phyloP scores from a whole-genome alignment of 345 rosid genomes.

The Salix viminalis region DNA sequence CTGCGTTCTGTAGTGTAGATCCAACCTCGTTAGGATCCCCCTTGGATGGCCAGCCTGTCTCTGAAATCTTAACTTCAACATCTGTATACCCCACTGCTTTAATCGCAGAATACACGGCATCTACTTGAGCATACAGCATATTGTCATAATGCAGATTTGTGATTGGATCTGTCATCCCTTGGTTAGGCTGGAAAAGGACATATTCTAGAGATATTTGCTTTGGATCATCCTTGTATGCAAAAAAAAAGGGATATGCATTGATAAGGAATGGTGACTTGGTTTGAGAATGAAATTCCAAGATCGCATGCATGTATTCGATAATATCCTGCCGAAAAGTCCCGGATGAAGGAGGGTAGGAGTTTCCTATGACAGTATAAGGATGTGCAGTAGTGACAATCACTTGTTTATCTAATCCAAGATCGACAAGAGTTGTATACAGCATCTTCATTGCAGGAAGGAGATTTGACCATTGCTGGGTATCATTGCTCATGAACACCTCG shows the following conservation, averaged over 20 bases:
- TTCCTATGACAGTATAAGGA: constrained; percentile 45
- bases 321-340: constrained; percentile 63
- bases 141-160: constrained; percentile 76
- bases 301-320: constrained; percentile 42
- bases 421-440: constrained; percentile 38
- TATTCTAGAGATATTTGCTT: constrained; percentile 53
- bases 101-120: constrained; percentile 81
- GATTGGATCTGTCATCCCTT: constrained; percentile 51
- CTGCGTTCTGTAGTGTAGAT: constrained; percentile 73
- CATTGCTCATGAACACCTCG: constrained; percentile 57
- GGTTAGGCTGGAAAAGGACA: constrained; percentile 76
- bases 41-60: constrained; percentile 97
- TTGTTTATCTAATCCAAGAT: constrained; percentile 63
- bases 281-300: constrained; percentile 61
- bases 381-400: constrained; percentile 72
- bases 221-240: constrained; percentile 67
- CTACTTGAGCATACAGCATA: constrained; percentile 92
- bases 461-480: constrained; percentile 22
- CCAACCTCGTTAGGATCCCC: constrained; percentile 76
- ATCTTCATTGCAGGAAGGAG: constrained; percentile 83
- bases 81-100: constrained; percentile 64
- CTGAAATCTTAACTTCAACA: constrained; percentile 65
- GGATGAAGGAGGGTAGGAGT: constrained; percentile 70
- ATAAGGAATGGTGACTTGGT: constrained; percentile 67
- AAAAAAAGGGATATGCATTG: constrained; percentile 85